Conservation (phyloP, 2,329 filamentous ascomycete species). For the Hymenoscyphus scutula region DNA sequence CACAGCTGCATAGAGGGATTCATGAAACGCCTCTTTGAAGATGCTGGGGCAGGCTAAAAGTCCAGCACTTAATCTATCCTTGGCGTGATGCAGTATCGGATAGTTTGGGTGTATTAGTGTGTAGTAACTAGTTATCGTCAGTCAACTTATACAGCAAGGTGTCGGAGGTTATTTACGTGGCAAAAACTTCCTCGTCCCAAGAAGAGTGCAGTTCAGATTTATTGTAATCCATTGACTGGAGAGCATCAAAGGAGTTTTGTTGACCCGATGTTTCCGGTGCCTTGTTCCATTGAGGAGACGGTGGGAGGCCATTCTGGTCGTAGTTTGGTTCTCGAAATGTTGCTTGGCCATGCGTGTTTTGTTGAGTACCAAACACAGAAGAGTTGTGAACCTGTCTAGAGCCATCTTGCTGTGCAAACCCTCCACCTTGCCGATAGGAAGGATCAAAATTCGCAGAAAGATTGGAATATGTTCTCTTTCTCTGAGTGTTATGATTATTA, state of each 20-base stretch:
- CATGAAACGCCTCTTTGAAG: constrained; percentile 62
- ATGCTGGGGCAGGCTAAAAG: constrained; percentile 54
- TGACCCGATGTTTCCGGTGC: constrained; percentile 30
- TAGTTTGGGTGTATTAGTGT: constrained; percentile 64
- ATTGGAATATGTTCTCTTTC: constrained; percentile 49
- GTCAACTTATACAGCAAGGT: constrained; percentile 10
- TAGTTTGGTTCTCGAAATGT: constrained; percentile 31
- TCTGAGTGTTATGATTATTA: constrained; percentile 36
- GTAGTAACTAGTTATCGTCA: constrained; percentile 54
- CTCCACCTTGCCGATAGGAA: constrained; percentile 36
- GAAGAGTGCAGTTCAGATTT: constrained; percentile 37
- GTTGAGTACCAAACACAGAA: neutral
- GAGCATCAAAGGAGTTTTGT: constrained; percentile 30
- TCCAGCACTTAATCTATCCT: constrained; percentile 53
- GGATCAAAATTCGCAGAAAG: constrained; percentile 46
- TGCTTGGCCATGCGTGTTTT: neutral
- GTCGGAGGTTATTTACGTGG: constrained; percentile 36
- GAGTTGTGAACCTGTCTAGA: constrained; percentile 25
- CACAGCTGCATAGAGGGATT: constrained; percentile 60
- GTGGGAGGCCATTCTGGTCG: constrained; percentile 34
- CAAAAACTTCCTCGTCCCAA: constrained; percentile 46
- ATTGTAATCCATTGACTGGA: constrained; percentile 27
- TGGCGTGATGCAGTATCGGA: constrained; percentile 61
- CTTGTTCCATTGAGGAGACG: constrained; percentile 34
- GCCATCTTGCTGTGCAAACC: constrained; percentile 29